phyloP scores from a whole-genome alignment of 2,329 filamentous ascomycete genomes.

The Fusarium globosum region DNA sequence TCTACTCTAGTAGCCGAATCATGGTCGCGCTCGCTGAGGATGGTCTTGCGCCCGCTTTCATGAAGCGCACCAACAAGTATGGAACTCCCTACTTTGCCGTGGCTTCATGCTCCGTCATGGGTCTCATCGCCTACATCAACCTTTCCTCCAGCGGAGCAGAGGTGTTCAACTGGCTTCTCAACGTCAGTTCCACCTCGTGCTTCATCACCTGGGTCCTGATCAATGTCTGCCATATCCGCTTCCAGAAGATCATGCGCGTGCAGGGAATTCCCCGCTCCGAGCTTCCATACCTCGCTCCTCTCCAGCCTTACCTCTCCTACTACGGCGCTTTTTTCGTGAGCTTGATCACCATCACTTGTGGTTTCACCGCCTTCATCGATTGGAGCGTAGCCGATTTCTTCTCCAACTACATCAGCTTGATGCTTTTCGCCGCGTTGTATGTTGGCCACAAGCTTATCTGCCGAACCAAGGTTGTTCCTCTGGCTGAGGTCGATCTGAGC shows the following conservation, averaged over 20 bases:
- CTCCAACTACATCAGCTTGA: conserved; percentile 71
- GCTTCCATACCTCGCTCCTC: conserved; percentile 70
- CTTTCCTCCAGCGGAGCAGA: conserved; percentile 66
- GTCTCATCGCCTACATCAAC: conserved; percentile 75
- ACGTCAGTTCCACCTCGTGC: conserved; percentile 75
- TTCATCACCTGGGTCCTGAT: conserved; percentile 79
- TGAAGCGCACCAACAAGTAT: conserved; percentile 68
- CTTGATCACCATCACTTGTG: conserved; percentile 74
- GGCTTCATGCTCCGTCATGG: conserved; percentile 63
- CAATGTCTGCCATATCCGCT: conserved; percentile 71
- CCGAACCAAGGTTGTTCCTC: conserved; percentile 53
- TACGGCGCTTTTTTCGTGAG: conserved; percentile 74
- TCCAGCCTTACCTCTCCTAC: conserved; percentile 73
- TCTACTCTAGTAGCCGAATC: conserved; percentile 78
- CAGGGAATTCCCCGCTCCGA: conserved; percentile 67
- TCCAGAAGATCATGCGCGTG: conserved; percentile 68
- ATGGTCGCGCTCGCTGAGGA: conserved; percentile 74
- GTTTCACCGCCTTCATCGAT: conserved; percentile 74
- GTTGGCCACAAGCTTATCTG: conserved; percentile 67
- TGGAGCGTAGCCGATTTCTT: conserved; percentile 73
- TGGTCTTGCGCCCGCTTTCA: conserved; percentile 69
- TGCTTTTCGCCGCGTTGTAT: conserved; percentile 70
- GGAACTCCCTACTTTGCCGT: conserved; percentile 74
- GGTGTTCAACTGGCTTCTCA: conserved; percentile 79
- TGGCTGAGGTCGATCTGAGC: conserved; percentile 52